Evolutionary conservation across 2,329 filamentous ascomycete genomes (phyloP).

Genomic region (Fusarium scirpi): DNA sequence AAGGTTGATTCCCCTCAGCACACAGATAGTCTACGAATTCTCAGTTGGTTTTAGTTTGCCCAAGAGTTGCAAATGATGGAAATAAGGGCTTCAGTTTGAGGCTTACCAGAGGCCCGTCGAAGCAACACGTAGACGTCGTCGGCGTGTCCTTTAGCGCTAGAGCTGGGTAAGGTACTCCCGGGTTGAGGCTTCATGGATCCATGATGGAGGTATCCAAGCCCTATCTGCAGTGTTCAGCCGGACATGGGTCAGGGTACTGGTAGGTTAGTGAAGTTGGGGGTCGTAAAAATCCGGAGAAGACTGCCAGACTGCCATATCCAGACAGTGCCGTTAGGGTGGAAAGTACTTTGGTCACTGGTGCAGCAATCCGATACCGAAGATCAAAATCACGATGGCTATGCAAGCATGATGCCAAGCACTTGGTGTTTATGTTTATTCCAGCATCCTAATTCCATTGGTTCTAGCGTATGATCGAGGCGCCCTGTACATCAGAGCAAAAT

Average conservation of each 20-base stretch:
- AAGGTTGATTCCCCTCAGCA: conserved; percentile 6
- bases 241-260: conserved; percentile 14
- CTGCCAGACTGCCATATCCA: conserved; percentile 1
- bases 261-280: conserved; percentile 3
- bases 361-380: conserved; percentile 1
- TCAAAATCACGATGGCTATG: conserved; percentile 22
- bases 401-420: conserved; percentile 14
- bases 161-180: conserved; percentile 1
- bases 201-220: conserved; percentile 16
- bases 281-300: conserved; percentile 35
- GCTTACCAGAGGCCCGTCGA: not conserved
- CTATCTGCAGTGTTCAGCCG: conserved; percentile 17
- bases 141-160: not conserved
- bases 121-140: not conserved
- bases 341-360: conserved; percentile 6
- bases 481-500: conserved; percentile 24
- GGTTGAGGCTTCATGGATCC: not conserved
- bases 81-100: not conserved
- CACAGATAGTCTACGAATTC: not conserved
- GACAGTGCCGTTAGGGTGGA: not conserved
- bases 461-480: conserved; percentile 9
- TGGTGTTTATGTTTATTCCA: conserved; percentile 16
- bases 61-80: not conserved
- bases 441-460: conserved; percentile 5
- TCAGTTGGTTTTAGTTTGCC: not conserved